Conservation (phyloP, 2,329 filamentous ascomycete species). For the Ophiostoma novo-ulmi region DNA sequence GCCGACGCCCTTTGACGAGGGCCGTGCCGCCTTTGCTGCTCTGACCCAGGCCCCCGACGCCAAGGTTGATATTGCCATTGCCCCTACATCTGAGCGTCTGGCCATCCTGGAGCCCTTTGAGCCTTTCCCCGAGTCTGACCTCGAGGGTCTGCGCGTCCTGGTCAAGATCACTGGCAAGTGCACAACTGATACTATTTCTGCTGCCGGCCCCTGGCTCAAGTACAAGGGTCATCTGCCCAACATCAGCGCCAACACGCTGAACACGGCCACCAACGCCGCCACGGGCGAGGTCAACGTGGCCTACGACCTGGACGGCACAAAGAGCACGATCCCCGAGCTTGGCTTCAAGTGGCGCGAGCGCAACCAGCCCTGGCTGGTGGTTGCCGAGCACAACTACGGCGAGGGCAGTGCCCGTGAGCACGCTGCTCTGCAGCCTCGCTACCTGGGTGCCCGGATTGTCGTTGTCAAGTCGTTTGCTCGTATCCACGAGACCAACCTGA, state of each 20-base stretch:
- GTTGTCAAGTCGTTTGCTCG: conserved; percentile 77
- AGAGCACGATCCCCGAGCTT: conserved; percentile 78
- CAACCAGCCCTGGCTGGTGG: conserved; percentile 79
- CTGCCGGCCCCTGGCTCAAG: conserved; percentile 94
- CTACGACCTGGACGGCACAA: conserved; percentile 74
- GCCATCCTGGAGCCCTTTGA: conserved; percentile 87
- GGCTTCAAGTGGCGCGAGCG: conserved; percentile 75
- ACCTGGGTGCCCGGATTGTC: conserved; percentile 76
- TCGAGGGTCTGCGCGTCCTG: conserved; percentile 74
- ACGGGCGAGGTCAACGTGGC: conserved; percentile 90
- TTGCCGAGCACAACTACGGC: conserved; percentile 95
- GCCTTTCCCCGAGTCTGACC: conserved; percentile 71
- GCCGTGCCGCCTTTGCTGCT: conserved; percentile 68
- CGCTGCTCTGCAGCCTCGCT: conserved; percentile 77
- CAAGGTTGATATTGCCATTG: conserved; percentile 66
- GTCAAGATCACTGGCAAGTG: conserved; percentile 98
- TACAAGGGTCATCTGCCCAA: conserved; percentile 99
- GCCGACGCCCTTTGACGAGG: conserved; percentile 64
- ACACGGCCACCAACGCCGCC: conserved; percentile 86
- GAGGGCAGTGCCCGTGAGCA: conserved; percentile 84
- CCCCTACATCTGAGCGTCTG: conserved; percentile 82
- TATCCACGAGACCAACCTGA: conserved; percentile 90
- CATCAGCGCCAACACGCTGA: conserved; percentile 95
- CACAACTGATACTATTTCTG: conserved; percentile 97
- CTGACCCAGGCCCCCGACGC: conserved; percentile 67